These are phyloP conservation scores for Coemansia pectinata DNA, from an alignment of 192 early-diverging fungal genomes.

Conservation along the genomic window DNA sequence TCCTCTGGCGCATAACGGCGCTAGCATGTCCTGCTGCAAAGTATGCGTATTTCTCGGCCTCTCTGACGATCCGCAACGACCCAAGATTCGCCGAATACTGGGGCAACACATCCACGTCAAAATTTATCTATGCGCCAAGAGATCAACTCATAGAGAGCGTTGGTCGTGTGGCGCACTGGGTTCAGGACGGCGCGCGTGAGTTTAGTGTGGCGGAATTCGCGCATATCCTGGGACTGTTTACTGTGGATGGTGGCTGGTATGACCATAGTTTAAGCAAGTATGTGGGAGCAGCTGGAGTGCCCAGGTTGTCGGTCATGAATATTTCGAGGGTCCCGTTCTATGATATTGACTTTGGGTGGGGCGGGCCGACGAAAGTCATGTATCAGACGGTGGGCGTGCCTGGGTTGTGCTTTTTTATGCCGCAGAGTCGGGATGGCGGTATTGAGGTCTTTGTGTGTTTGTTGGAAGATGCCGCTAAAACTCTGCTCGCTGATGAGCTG, in stretches of 20 bases:
- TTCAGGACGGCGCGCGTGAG: slow-evolving; percentile 4
- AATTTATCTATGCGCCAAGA: neutral
- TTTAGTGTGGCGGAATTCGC: slow-evolving; percentile 20
- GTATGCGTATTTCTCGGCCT: slow-evolving; percentile 17
- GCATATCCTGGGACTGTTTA: slow-evolving; percentile 5
- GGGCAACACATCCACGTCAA: slow-evolving; percentile 20
- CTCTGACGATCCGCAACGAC: slow-evolving; percentile 16
- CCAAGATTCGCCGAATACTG: slow-evolving; percentile 16
- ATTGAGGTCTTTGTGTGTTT: slow-evolving; percentile 14
- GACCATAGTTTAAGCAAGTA: neutral
- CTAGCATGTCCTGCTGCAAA: neutral
- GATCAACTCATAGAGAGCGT: neutral
- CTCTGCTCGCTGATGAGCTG: neutral
- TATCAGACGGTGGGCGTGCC: neutral
- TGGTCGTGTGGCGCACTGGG: neutral
- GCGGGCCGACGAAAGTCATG: slow-evolving; percentile 9
- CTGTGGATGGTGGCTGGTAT: neutral
- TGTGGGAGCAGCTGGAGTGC: neutral
- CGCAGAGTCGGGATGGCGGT: slow-evolving; percentile 8
- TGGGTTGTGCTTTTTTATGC: slow-evolving; percentile 10
- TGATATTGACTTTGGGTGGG: slow-evolving; percentile 24
- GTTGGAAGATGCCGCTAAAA: neutral
- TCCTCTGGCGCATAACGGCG: slow-evolving; percentile 13
- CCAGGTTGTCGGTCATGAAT: slow-evolving; percentile 12
- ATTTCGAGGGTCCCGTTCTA: slow-evolving; percentile 20